Evolutionary conservation across 108 stramenopile genomes (phyloP), one percentile per base, ranked within the genome.

Genomic region (Nitzschia putrida): DNA sequence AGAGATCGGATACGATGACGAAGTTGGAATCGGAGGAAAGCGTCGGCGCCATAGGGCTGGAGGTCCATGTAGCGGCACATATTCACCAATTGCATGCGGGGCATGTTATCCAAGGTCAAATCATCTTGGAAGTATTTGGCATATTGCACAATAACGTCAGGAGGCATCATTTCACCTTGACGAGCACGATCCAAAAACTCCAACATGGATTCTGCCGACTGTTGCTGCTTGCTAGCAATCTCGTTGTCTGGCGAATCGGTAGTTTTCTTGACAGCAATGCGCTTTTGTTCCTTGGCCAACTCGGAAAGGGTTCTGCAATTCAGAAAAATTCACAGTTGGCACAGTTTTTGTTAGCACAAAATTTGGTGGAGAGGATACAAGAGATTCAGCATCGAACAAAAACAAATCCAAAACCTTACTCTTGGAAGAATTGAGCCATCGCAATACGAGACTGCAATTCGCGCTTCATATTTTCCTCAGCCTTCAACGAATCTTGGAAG

Each of bases 51-150:
- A 74, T 97, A 99, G 6, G 97, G 93, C 26, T 88, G 71, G 23
- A 99, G 83, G n/a, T 82, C 82, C 98, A 99, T 98, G 82, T 97
- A 99, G 51, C 80, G 83, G 77, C 85, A 85, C 96, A 99, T 89
- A 44, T 94, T 90, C 13, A 68, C 95, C 43, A 99, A 87, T 71
- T 98, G 97, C 88, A 96, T 92, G 41, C 98, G 80, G 8, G 95
- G 83, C 90, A 98, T 94, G 73, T 98, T 98, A 86, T 97, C 96
- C 61, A 98, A 76, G 26, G 97, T 98, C 69, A 99, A 85, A 67
- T 99, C 97, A 69, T 99, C 99, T 71, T 93, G 80, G 52, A 98
- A 96, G 68, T 90, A 91, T 24, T 78, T 83, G 13, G 97, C 85
- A 60, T 93, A 92, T 57, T 80, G 78, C 39, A 96, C 81, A 57